Conservation (phyloP, 2,329 filamentous ascomycete species). For the Aspergillus intermedius region DNA sequence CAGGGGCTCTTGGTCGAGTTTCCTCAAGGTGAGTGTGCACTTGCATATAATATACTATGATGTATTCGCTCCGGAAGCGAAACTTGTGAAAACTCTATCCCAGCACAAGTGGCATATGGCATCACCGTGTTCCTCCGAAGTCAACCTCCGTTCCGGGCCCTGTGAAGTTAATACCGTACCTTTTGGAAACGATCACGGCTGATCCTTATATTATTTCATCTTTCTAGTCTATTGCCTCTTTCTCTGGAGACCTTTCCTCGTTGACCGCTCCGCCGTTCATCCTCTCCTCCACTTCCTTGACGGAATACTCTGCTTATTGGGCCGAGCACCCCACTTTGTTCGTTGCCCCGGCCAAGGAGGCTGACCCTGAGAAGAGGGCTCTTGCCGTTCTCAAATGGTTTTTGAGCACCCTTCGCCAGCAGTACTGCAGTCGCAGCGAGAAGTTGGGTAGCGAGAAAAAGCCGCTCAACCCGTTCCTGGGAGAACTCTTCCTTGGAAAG, state of each 20-base stretch:
- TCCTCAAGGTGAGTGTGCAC: conserved; percentile 36
- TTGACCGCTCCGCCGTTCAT: conserved; percentile 78
- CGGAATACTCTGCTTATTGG: conserved; percentile 79
- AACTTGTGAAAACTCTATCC: neutral
- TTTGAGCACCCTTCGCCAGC: conserved; percentile 83
- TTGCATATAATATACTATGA: neutral
- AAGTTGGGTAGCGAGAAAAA: conserved; percentile 91
- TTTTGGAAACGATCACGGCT: neutral
- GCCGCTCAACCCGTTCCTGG: conserved; percentile 90
- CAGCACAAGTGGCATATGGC: neutral
- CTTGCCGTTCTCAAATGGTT: conserved; percentile 95
- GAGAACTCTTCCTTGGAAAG: conserved; percentile 85
- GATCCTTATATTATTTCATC: neutral
- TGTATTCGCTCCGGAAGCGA: neutral
- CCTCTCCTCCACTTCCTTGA: conserved; percentile 68
- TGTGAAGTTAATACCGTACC: neutral
- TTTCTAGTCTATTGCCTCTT: conserved; percentile 62
- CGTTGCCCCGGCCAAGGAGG: conserved; percentile 71
- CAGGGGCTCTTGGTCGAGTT: conserved; percentile 43
- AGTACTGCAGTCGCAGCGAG: conserved; percentile 69
- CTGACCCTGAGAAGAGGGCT: conserved; percentile 73
- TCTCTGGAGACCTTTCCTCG: conserved; percentile 74
- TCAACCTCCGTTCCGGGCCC: neutral
- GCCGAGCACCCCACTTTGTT: conserved; percentile 71
- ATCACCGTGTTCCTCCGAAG: neutral